Evolutionary conservation across 495 filamentous ascomycete genomes (phyloP).

Genomic region (Penicillium canariense): DNA sequence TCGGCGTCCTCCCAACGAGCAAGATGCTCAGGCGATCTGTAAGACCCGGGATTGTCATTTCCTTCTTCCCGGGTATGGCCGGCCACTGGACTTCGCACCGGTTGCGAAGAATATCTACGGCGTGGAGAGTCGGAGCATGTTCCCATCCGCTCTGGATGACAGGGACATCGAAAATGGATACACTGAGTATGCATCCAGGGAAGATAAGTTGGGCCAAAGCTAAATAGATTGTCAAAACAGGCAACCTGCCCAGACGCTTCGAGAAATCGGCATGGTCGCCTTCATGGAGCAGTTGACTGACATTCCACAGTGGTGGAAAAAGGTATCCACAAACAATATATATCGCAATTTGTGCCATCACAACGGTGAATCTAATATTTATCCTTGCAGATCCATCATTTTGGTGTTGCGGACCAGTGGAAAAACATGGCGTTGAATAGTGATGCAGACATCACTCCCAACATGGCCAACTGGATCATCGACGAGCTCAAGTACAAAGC

Average conservation of each 20-base stretch:
- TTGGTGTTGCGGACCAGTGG: constrained; percentile 38
- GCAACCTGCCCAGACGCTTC: constrained; percentile 36
- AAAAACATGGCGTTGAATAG: constrained; percentile 30
- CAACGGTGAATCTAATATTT: neutral
- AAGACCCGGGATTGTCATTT: constrained; percentile 18
- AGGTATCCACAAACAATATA: constrained; percentile 35
- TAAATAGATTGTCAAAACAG: constrained; percentile 11
- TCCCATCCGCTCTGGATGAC: constrained; percentile 32
- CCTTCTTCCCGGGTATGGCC: constrained; percentile 41
- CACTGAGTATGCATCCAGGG: constrained; percentile 23
- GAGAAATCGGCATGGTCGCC: constrained; percentile 37
- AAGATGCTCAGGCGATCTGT: neutral
- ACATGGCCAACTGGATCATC: constrained; percentile 54
- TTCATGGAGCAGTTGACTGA: constrained; percentile 45
- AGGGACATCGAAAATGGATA: constrained; percentile 35
- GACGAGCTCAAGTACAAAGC: constrained; percentile 51
- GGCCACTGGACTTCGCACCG: constrained; percentile 37
- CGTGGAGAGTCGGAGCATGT: constrained; percentile 27
- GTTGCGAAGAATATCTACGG: constrained; percentile 32
- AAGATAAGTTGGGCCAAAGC: neutral
- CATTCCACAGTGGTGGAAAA: constrained; percentile 51
- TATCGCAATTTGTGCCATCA: neutral
- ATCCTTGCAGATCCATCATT: constrained; percentile 37
- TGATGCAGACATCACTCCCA: constrained; percentile 35
- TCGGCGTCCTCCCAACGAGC: constrained; percentile 14